Base-by-base conservation (phyloP, 768 basidiomycete genomes). In the Calocybe indica region DNA sequence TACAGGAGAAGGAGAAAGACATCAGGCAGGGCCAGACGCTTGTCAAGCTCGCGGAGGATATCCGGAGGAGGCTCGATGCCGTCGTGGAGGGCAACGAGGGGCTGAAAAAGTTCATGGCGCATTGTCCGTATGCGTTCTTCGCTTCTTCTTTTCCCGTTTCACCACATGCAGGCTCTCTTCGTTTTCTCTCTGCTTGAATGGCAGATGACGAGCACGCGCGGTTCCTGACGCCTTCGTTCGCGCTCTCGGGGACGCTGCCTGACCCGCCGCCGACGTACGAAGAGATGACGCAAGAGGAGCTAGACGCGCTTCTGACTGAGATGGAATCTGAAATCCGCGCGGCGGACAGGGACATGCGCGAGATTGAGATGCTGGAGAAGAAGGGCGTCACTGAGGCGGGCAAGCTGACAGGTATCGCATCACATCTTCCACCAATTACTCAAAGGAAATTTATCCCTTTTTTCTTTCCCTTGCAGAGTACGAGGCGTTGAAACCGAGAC, bases 291-390 rank as follows among this genome's bases (percentile, higher is more conserved):
- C 58, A 78, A 0, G 76, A 76, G 48, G 87, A 87, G 55, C 67
- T 91, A 6, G 84, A 87, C 36, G 82, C 83, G 0, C 72, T 87
- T 47, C 63, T 91, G 7, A 64, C 74, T 0, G 89, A 92, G 57
- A 86, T 92, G 82, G 90, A 91, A 53, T 77, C 81, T 4, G 90
- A 92, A 44, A 80, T 92, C 43, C 87, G 89, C 30, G 78, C 81
- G 31, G 89, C 88, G 7, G 90, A 92, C 55, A 78, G 85, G 6
- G 88, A 90, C 55, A 78, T 91, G 74, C 77, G 76, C 34, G 89
- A 91, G 58, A 87, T 92, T 31, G 82, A 83, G 48, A 62, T 71
- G 10, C 63, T 91, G 40, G 82, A 86, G 55, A 75, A 75, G 57
- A 85, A 80, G 52, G 87, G 86, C 32, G 81, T 88, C 7, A 73